Evolutionary conservation across 139 green algal species (phyloP).

Genomic region (Dunaliella primolecta): DNA sequence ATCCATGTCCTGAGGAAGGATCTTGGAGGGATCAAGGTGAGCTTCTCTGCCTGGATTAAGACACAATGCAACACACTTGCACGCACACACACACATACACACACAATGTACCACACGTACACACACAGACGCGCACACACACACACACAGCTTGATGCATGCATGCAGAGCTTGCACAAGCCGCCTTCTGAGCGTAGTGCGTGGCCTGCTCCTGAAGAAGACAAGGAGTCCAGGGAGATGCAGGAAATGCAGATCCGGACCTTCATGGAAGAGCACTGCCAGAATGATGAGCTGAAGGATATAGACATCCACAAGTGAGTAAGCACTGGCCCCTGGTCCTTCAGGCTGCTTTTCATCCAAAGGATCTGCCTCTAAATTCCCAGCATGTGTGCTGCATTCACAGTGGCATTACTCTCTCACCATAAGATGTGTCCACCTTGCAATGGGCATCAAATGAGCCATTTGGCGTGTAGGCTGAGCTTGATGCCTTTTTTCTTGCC

Average conservation of each 20-base stretch:
- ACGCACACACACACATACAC: not conserved
- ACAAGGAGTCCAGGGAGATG: not conserved
- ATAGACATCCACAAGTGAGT: not conserved
- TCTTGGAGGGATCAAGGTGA: not conserved
- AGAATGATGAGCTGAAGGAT: not conserved
- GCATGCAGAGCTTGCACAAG: not conserved
- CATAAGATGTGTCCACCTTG: too few species aligned
- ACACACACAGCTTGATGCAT: not conserved
- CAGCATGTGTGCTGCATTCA: too few species aligned
- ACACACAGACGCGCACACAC: not conserved
- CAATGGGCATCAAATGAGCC: too few species aligned
- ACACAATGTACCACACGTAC: not conserved
- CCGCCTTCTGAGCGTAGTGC: not conserved
- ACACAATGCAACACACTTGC: not conserved
- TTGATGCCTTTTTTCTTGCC: too few species aligned
- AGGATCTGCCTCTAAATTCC: too few species aligned
- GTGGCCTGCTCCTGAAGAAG: not conserved
- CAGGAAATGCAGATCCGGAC: not conserved
- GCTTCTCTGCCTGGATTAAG: not conserved
- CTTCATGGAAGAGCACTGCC: not conserved
- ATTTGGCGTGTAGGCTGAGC: too few species aligned
- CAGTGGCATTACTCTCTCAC: too few species aligned
- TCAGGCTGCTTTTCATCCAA: too few species aligned
- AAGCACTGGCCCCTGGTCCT: too few species aligned
- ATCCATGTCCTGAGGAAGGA: not conserved